Evolutionary conservation across 495 filamentous ascomycete species (phyloP).

Genomic region (Podospora didyma): DNA sequence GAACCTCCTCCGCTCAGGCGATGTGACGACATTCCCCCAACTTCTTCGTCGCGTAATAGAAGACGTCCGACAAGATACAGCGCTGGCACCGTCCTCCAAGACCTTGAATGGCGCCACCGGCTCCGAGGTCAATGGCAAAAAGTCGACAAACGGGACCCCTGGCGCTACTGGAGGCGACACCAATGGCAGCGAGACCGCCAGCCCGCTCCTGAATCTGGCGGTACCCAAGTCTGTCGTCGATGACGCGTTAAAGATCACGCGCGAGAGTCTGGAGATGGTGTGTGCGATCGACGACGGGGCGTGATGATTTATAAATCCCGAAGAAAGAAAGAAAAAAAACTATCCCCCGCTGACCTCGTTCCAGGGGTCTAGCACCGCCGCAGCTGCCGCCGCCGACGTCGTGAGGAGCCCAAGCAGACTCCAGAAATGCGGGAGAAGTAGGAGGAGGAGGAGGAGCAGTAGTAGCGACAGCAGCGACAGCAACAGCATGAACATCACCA

Average conservation of each 20-base stretch:
- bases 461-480: not conserved
- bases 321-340: not conserved
- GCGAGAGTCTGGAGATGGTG: constrained; percentile 47
- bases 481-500: not conserved
- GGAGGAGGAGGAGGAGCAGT: not conserved
- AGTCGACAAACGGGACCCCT: constrained; percentile 13
- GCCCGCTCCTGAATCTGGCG: constrained; percentile 33
- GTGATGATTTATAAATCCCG: constrained; percentile 10
- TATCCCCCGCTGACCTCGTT: too few relatives aligned
- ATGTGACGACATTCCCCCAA: constrained; percentile 47
- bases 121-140: constrained; percentile 22
- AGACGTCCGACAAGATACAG: constrained; percentile 48
- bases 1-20: constrained; percentile 49
- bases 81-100: constrained; percentile 14
- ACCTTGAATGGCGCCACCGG: constrained; percentile 8
- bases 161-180: constrained; percentile 14
- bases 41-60: constrained; percentile 50
- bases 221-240: constrained; percentile 48
- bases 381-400: not conserved
- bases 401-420: not conserved
- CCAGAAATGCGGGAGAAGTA: not conserved
- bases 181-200: constrained; percentile 18
- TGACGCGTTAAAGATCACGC: constrained; percentile 48
- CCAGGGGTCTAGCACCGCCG: not conserved
- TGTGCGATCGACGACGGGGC: constrained; percentile 40